These are phyloP conservation scores for Zizania latifolia DNA, from an alignment of 176 grass and related monocot genomes.

Conservation along the genomic window DNA sequence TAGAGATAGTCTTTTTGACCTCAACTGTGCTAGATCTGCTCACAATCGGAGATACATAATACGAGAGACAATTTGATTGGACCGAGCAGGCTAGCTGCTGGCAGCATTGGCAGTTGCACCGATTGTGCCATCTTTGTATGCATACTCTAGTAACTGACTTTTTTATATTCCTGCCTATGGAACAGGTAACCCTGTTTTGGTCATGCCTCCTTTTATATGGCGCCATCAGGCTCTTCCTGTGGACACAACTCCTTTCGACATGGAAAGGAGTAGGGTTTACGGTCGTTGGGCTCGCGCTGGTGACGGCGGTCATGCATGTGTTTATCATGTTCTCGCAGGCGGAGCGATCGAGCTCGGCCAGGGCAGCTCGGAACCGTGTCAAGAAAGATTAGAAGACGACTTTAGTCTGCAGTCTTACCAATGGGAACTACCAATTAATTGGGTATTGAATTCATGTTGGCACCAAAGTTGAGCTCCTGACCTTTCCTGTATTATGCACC, in stretches of 20 bases:
- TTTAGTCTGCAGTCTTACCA: not conserved
- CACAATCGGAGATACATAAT: not conserved
- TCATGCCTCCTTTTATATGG: slow-evolving; percentile 51
- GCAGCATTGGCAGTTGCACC: not conserved
- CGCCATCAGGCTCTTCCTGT: slow-evolving; percentile 55
- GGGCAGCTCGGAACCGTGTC: slow-evolving; percentile 37
- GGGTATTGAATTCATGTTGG: not conserved
- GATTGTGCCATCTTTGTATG: no score
- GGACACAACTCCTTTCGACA: slow-evolving; percentile 58
- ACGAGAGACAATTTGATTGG: not conserved
- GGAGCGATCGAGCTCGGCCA: slow-evolving; percentile 55
- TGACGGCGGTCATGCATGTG: slow-evolving; percentile 56
- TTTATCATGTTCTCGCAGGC: slow-evolving; percentile 65
- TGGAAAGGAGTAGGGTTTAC: slow-evolving; percentile 60
- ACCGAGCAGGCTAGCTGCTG: not conserved
- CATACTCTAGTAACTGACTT: not conserved
- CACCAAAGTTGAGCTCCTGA: not conserved
- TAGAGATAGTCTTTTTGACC: not conserved
- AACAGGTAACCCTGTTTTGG: slow-evolving; percentile 73
- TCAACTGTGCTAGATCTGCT: not conserved
- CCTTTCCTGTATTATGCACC: not conserved
- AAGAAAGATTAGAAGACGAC: slow-evolving; percentile 50
- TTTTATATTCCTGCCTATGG: not conserved
- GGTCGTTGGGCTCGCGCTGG: slow-evolving; percentile 33
- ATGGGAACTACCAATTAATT: not conserved